phyloP scores from a whole-genome alignment of 2,329 filamentous ascomycete genomes.

The Colletotrichum kahawae region DNA sequence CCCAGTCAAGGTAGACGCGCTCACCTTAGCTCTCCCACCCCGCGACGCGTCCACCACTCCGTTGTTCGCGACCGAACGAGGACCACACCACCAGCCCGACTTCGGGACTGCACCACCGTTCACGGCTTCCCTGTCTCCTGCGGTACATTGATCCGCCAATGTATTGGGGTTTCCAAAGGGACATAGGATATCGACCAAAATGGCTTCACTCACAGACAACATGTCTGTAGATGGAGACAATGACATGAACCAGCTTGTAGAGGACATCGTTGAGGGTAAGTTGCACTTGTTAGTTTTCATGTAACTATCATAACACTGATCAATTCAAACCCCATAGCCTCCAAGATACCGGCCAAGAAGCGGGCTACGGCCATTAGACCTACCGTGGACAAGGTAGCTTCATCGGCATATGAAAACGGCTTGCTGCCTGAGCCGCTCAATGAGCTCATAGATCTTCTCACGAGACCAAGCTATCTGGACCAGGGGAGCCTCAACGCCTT shows the following conservation, averaged over 20 bases:
- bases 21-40: neutral
- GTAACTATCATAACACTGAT: neutral
- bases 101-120: neutral
- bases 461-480: constrained; percentile 72
- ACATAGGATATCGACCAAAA: neutral
- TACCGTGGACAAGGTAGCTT: constrained; percentile 66
- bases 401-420: constrained; percentile 71
- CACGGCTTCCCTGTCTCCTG: neutral
- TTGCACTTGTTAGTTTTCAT: neutral
- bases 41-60: constrained; percentile 12
- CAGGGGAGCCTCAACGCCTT: constrained; percentile 74
- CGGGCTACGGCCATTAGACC: constrained; percentile 67
- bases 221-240: constrained; percentile 31
- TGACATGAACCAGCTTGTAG: constrained; percentile 39
- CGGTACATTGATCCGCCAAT: neutral
- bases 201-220: neutral
- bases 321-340: constrained; percentile 43
- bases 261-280: constrained; percentile 37
- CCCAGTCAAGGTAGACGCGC: constrained; percentile 2
- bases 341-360: constrained; percentile 68
- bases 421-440: constrained; percentile 65
- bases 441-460: constrained; percentile 70
- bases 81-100: neutral
- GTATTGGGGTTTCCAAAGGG: neutral
- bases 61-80: neutral